Evolutionary conservation across 805 yeast species (phyloP), one percentile per base, ranked within the genome.

Genomic region (Pachysolen tannophilus): DNA sequence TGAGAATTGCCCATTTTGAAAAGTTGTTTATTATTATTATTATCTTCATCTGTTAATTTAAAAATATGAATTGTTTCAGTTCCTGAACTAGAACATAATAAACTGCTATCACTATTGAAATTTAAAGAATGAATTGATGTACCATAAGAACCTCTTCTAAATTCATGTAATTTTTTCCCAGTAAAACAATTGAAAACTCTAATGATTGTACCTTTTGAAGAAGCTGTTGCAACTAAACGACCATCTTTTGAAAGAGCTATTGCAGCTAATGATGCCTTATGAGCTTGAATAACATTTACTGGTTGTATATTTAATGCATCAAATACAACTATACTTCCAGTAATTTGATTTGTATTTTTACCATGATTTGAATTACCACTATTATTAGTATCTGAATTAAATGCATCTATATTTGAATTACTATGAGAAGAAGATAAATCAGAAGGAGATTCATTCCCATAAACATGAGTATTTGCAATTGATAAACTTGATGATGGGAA

Each of bases 51-150:
- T 5, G 69, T 75, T 40, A 84, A 56, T 39, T 81, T 67, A 65
- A 90, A 92, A 26, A 92, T 76, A 56, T 92, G 99, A 16, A 92
- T 88, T 0, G 99, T 92, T 29, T 84, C 94, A 15, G 94, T 85
- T 2, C 94, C 76, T 19, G 94, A 81, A 8, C 90, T 75, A 18
- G 90, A 95, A n/a, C 85, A 73, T 20, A 92, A 62, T 42, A 81
- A 72, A 11, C 67, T 66, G 40, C 82, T 78, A 43, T 82, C 82
- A 18, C 66, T 61, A 42, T 85, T 81, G 58, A 92, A 92, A 25
- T 75, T 67, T 43, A 92, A 63, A 8, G 94, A 80, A 47, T 75
- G 76, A 13, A 92, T 83, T 42, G 66, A 71, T 2, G 97, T 83
- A 3, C 85, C 83, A 52, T 88, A 88, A 2, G 90, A 76, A 1